A percentile compares a stretch with the other conserved stretches of the same genome.
Evolutionary conservation across 1,284 basidiomycete species (phyloP).

Genomic region (Vanrija sp.): DNA sequence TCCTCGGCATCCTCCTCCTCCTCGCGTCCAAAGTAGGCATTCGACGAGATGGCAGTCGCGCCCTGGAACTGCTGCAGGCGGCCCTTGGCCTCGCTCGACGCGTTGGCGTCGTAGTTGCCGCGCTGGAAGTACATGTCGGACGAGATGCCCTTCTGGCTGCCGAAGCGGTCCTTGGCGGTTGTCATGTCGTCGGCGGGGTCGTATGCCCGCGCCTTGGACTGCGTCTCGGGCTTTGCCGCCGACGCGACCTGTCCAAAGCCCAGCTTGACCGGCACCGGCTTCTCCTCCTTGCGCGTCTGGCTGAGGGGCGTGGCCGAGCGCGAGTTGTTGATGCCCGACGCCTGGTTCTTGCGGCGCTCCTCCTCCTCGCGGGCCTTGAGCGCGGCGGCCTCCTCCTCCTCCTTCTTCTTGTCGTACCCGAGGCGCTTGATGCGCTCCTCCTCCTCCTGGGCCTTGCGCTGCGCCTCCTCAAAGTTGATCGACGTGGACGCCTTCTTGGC

Average conservation of each 20-base stretch:
- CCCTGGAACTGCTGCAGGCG: slow-evolving; percentile 84
- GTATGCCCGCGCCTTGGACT: slow-evolving; percentile 2
- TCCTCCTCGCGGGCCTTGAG: slow-evolving; percentile 54
- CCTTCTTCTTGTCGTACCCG: slow-evolving; percentile 77
- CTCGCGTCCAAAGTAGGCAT: slow-evolving; percentile 88
- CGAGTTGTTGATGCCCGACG: slow-evolving; percentile 36
- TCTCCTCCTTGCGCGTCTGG: slow-evolving; percentile 25
- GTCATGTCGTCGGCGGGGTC: slow-evolving; percentile 63
- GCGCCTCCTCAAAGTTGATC: slow-evolving; percentile 88
- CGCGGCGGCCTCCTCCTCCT: slow-evolving; percentile 58
- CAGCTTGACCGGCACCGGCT: slow-evolving; percentile 52
- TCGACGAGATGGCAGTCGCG: slow-evolving; percentile 90
- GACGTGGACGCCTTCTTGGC: slow-evolving; percentile 71
- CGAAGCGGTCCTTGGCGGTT: slow-evolving; percentile 85
- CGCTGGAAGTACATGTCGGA: slow-evolving; percentile 97
- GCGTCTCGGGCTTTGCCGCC: slow-evolving; percentile 54
- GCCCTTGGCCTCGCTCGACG: slow-evolving; percentile 70
- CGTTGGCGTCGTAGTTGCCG: slow-evolving; percentile 75
- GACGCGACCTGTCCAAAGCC: slow-evolving; percentile 72
- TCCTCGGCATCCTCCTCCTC: slow-evolving; percentile 62
- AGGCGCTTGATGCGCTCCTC: slow-evolving; percentile 77
- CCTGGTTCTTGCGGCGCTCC: slow-evolving; percentile 55
- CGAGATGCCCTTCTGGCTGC: slow-evolving; percentile 84
- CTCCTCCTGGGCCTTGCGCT: slow-evolving; percentile 79
- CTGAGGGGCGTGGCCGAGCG: slow-evolving; percentile 14